A percentile compares a stretch with the other conserved stretches of the same genome.
Conservation (phyloP, 73 alveolate species). For the Paramecium pentaurelia region DNA sequence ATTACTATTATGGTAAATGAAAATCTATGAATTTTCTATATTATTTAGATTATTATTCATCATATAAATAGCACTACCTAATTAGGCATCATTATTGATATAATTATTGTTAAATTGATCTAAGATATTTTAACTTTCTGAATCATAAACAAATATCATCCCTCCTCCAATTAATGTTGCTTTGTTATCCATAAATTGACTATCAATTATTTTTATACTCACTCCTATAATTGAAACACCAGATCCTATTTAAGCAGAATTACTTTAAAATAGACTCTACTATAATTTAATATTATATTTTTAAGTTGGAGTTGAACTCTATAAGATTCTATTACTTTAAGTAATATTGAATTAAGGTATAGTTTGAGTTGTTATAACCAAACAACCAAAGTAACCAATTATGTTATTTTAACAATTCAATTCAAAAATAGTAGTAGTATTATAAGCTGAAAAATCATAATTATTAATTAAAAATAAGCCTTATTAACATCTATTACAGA, state of each 20-base stretch:
- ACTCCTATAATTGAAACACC: neutral
- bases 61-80: slow-evolving; percentile 1
- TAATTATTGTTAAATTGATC: neutral
- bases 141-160: neutral
- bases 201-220: neutral
- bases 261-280: neutral
- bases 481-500: neutral
- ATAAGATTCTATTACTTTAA: neutral
- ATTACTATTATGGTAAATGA: neutral
- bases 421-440: neutral
- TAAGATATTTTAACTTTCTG: neutral
- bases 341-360: neutral
- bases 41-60: neutral
- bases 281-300: neutral
- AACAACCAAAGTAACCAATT: slow-evolving; percentile 21
- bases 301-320: neutral
- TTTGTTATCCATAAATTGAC: neutral
- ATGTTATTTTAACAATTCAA: neutral
- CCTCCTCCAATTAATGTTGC: slow-evolving; percentile 6
- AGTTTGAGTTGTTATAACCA: neutral
- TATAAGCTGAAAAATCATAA: neutral
- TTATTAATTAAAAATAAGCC: neutral
- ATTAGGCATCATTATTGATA: neutral
- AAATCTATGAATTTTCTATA: neutral
- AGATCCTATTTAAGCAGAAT: slow-evolving; percentile 6